Conservation (phyloP, 78 protist genomes). For the Diacronema lutheri region DNA sequence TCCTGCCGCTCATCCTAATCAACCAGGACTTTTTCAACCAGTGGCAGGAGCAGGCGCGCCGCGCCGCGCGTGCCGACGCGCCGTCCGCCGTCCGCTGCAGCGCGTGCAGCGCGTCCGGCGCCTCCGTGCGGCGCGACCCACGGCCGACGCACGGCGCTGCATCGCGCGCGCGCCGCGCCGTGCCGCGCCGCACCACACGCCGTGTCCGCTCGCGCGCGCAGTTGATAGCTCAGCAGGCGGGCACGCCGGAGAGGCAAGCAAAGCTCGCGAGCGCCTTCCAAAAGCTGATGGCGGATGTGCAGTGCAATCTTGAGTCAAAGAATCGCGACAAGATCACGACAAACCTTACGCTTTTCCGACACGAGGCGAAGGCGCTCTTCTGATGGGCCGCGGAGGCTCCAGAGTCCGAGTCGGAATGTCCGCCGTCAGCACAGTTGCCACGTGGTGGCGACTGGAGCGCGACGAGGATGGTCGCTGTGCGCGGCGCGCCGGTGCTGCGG, state of each 20-base stretch:
- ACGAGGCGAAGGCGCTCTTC: background rate
- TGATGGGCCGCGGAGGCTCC: background rate
- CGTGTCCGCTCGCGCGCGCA: background rate
- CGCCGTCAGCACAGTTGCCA: too few species aligned
- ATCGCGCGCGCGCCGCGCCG: too few species aligned
- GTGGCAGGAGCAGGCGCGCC: background rate
- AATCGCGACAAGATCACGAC: slow-evolving; percentile 14
- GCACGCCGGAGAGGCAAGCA: background rate
- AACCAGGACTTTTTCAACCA: background rate
- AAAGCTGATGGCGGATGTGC: slow-evolving; percentile 16
- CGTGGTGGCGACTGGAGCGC: too few species aligned
- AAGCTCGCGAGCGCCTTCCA: background rate
- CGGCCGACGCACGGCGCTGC: too few species aligned
- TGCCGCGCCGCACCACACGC: too few species aligned
- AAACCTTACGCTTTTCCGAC: background rate
- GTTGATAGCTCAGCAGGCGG: background rate
- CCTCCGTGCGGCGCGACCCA: too few species aligned
- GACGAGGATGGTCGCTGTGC: too few species aligned
- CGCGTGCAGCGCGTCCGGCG: too few species aligned
- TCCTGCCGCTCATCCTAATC: slow-evolving; percentile 4
- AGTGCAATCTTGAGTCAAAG: background rate
- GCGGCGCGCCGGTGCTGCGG: too few species aligned
- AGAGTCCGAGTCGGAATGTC: too few species aligned
- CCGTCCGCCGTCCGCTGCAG: too few species aligned
- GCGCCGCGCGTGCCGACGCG: background rate